Conservation (phyloP, 1,284 basidiomycete genomes). For the Thelephora terrestris region DNA sequence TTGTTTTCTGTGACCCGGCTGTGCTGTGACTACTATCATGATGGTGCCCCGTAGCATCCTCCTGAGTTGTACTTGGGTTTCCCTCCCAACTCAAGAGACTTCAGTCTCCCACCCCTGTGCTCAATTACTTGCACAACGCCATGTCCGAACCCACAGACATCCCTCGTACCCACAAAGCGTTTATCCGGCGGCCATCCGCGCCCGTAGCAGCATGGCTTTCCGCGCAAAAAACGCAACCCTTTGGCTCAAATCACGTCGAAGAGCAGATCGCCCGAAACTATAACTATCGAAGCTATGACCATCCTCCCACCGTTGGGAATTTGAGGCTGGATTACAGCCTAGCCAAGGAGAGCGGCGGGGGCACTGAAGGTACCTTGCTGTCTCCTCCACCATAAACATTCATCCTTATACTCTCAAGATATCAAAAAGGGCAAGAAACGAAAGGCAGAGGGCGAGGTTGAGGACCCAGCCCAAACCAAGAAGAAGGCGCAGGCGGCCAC, state of each 20-base stretch:
- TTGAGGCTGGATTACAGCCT: too few species aligned
- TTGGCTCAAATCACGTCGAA: constrained; percentile 63
- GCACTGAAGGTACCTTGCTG: constrained; percentile 23
- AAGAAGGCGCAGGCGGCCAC: too few species aligned
- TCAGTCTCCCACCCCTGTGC: constrained; percentile 23
- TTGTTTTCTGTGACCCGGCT: too few species aligned
- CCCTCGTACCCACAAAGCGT: constrained; percentile 17
- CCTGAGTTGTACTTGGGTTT: too few species aligned
- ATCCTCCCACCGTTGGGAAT: constrained; percentile 44
- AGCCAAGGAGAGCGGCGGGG: constrained; percentile 43
- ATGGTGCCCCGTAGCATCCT: too few species aligned
- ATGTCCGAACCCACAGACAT: constrained; percentile 20
- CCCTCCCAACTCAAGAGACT: constrained; percentile 50
- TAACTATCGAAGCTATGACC: constrained; percentile 66
- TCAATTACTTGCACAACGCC: constrained; percentile 42
- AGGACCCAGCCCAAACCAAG: too few species aligned
- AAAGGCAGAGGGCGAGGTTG: too few species aligned
- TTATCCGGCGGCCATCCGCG: constrained; percentile 44
- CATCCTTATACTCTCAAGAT: background rate
- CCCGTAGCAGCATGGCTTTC: constrained; percentile 78
- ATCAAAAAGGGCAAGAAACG: constrained; percentile 25
- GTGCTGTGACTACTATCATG: too few species aligned
- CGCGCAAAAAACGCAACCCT: constrained; percentile 79
- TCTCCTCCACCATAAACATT: constrained; percentile 8
- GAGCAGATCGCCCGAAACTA: constrained; percentile 64